Conservation (phyloP, 306 rosid species). For the Ceratonia siliqua region DNA sequence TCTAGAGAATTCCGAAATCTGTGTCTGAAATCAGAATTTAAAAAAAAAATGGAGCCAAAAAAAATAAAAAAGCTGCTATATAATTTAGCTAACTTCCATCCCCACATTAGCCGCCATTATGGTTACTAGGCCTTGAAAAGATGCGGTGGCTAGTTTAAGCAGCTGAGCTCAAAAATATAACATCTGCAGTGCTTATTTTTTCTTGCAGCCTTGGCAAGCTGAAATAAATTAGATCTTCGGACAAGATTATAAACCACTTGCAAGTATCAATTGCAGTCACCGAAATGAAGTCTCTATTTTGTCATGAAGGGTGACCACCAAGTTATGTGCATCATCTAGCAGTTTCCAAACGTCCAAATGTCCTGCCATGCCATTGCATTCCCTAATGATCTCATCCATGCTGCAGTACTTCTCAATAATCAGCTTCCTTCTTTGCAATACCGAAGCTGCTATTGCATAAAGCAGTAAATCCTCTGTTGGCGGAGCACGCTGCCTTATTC, state of each 20-base stretch:
- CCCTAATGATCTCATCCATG: slow-evolving; percentile 99
- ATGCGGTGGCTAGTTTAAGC: slow-evolving; percentile 32
- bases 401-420: slow-evolving; percentile 92
- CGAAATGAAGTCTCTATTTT: slow-evolving; percentile 72
- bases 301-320: slow-evolving; percentile 94
- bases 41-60: slow-evolving; percentile 16
- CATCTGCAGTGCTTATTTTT: slow-evolving; percentile 33
- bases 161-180: slow-evolving; percentile 3
- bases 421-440: slow-evolving; percentile 87
- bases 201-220: slow-evolving; percentile 27
- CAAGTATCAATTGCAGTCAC: slow-evolving; percentile 37
- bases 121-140: slow-evolving; percentile 15
- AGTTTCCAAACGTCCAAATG: slow-evolving; percentile 96
- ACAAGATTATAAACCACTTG: slow-evolving; percentile 31
- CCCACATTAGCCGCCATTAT: slow-evolving; percentile 27
- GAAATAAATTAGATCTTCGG: slow-evolving; percentile 9
- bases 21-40: slow-evolving; percentile 32
- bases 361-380: slow-evolving; percentile 97
- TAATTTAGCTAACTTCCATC: slow-evolving; percentile 38
- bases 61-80: neutral
- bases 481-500: slow-evolving; percentile 94
- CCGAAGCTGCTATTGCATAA: slow-evolving; percentile 93
- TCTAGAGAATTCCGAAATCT: slow-evolving; percentile 12
- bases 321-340: slow-evolving; percentile 88
- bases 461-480: slow-evolving; percentile 93